A percentile compares a stretch with the other conserved stretches of the same genome.
These are phyloP conservation scores for Polytrichum formosum DNA, from an alignment of 225 moss, liverwort and hornwort species.

Conservation along the genomic window DNA sequence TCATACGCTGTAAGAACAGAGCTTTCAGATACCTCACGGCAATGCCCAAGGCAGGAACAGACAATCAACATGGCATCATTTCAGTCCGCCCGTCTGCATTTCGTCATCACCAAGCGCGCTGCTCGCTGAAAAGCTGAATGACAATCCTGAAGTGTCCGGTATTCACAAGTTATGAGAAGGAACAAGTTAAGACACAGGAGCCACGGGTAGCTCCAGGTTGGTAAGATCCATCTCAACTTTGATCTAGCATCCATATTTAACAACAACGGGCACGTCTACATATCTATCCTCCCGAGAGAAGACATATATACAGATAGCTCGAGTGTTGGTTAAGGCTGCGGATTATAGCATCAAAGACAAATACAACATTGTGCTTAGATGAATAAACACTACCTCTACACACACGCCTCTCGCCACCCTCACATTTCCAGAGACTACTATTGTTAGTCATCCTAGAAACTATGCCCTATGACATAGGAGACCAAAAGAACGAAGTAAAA, in stretches of 20 bases:
- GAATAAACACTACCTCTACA: constrained; percentile 17
- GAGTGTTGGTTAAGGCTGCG: constrained; percentile 24
- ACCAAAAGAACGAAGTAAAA: background rate
- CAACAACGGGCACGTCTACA: constrained; percentile 2
- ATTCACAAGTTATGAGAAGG: constrained; percentile 15
- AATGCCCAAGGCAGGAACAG: constrained; percentile 14
- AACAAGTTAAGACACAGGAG: constrained; percentile 33
- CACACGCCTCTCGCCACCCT: constrained; percentile 11
- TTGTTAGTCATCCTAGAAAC: constrained; percentile 27
- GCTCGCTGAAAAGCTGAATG: too few relatives aligned
- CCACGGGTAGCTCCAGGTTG: constrained; percentile 27
- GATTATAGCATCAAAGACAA: background rate
- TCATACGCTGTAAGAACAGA: background rate
- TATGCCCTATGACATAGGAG: fast-evolving
- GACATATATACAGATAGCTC: background rate
- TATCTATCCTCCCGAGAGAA: background rate
- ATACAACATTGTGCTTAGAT: constrained; percentile 19
- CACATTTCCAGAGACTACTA: constrained; percentile 33
- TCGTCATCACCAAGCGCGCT: constrained; percentile 6
- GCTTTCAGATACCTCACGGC: constrained; percentile 29
- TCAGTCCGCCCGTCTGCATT: background rate
- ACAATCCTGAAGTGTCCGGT: background rate
- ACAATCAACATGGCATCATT: constrained; percentile 53
- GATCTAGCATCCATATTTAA: constrained; percentile 30
- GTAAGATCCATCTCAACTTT: constrained; percentile 29